Conservation (phyloP, 345 rosid genomes). For the Camelina laxa region DNA sequence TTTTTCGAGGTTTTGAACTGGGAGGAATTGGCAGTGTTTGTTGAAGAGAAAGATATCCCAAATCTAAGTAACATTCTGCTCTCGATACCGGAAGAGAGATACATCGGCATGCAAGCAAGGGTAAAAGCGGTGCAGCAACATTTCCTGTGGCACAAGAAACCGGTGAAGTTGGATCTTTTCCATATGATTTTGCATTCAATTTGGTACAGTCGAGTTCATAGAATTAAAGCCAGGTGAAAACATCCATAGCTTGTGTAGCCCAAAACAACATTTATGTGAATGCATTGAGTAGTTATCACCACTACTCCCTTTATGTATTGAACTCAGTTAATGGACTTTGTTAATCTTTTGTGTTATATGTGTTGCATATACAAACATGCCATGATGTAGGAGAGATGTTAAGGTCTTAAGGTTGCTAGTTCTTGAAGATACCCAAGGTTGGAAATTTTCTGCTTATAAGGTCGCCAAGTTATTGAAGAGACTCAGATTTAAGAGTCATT, state of each 20-base stretch:
- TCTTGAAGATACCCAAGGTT: too few species aligned
- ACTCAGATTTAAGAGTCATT: too few species aligned
- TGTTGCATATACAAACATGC: neutral
- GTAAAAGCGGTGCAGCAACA: conserved; percentile 76
- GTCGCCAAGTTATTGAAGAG: too few species aligned
- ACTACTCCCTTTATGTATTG: neutral
- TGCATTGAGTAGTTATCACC: conserved; percentile 18
- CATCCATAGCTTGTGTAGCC: neutral
- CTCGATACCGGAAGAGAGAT: conserved; percentile 66
- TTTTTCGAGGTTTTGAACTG: conserved; percentile 81
- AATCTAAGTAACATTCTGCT: conserved; percentile 71
- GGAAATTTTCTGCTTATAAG: too few species aligned
- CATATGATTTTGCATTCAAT: conserved; percentile 86
- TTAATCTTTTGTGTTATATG: neutral
- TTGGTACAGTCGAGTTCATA: conserved; percentile 75
- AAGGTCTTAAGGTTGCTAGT: too few species aligned
- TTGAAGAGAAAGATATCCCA: conserved; percentile 71
- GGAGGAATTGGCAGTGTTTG: conserved; percentile 79
- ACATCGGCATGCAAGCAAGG: conserved; percentile 63
- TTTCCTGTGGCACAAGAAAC: conserved; percentile 87
- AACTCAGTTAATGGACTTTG: neutral
- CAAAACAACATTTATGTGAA: neutral
- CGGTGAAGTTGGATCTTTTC: conserved; percentile 72
- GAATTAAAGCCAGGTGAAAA: conserved; percentile 49
- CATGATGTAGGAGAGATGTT: neutral